Base-by-base conservation (phyloP, 306 rosid genomes). In the Pyrus betulifolia region DNA sequence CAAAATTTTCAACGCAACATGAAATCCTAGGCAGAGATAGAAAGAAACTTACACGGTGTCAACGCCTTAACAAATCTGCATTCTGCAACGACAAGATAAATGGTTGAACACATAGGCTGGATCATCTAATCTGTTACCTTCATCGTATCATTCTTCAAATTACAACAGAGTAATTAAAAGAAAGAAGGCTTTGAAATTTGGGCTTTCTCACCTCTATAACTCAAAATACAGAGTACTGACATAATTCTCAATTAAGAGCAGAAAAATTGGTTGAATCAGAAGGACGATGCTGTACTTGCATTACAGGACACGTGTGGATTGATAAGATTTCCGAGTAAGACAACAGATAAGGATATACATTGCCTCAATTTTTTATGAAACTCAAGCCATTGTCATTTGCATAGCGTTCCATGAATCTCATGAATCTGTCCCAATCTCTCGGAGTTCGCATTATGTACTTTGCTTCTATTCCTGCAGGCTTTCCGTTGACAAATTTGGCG, bases 321-420 rank as follows among this genome's bases (percentile, higher is more conserved):
- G 78, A 59, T 31, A 82, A 69, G 71, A 72, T 77, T 74, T 66
- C 74, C 67, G 60, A 71, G 69, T 64, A 76, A 80, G 62, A 83
- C 57, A 68, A 30, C 44, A 44, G 58, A 22, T 64, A 67, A 74
- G 64, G 81, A 84, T 74, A 69, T 52, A 82, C 69, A 83, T 57
- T 0, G 74, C 66, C 85, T 91, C 89, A 94, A 9, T 78, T 90
- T 78, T 96, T 96, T 4, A 92, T 61, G 84, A 96, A 96, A 59
- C 89, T 92, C 90, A 96, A 83, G 76, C 93, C 97, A 40, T 96
- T 91, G 9, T 81, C 98, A 79, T 92, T 80, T 0, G 98, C 88
- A 80, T 96, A 96, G 44, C 99, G 87, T 89, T 96, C 99, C 99
- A 96, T 96, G 91, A 96, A 96, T 83, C 99, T 88, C 99, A 96